These are phyloP conservation scores for Wickerhamiella occidentalis DNA, from an alignment of 805 yeast species.

Conservation along the genomic window DNA sequence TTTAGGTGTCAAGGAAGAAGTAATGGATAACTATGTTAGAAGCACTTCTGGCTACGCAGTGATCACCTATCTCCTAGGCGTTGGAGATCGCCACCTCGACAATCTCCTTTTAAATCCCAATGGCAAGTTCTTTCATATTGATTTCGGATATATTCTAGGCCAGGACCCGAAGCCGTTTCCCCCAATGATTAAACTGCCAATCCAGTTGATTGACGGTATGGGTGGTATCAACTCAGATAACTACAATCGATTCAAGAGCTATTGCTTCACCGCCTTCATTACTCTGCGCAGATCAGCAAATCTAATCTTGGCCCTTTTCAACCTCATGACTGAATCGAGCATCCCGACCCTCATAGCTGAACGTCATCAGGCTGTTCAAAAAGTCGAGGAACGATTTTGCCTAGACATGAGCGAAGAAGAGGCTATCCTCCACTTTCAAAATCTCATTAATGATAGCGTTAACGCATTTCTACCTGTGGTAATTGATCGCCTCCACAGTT, in stretches of 20 bases:
- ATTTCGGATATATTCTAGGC: conserved; percentile 92
- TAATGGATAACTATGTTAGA: conserved; percentile 87
- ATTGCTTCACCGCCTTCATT: conserved; percentile 88
- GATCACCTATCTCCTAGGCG: conserved; percentile 85
- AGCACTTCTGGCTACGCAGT: conserved; percentile 98
- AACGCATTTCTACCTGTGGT: conserved; percentile 89
- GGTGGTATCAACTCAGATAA: conserved; percentile 85
- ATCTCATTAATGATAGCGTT: conserved; percentile 85
- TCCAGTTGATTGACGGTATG: conserved; percentile 94
- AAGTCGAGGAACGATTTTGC: conserved; percentile 89
- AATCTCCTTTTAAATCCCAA: conserved; percentile 70
- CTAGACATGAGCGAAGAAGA: conserved; percentile 90
- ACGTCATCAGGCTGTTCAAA: conserved; percentile 73
- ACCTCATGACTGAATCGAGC: conserved; percentile 84
- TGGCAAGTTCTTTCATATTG: conserved; percentile 93
- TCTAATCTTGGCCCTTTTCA: conserved; percentile 78
- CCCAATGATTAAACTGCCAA: conserved; percentile 94
- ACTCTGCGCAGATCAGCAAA: conserved; percentile 83
- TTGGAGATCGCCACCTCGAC: conserved; percentile 94
- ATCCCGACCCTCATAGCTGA: conserved; percentile 83
- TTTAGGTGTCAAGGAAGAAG: conserved; percentile 41
- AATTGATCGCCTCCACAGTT: conserved; percentile 84
- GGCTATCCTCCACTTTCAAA: conserved; percentile 89
- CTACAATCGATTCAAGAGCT: conserved; percentile 74
- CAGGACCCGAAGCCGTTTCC: conserved; percentile 98